phyloP scores from a whole-genome alignment of 179 eudicot species.

The Beta corolliflora region DNA sequence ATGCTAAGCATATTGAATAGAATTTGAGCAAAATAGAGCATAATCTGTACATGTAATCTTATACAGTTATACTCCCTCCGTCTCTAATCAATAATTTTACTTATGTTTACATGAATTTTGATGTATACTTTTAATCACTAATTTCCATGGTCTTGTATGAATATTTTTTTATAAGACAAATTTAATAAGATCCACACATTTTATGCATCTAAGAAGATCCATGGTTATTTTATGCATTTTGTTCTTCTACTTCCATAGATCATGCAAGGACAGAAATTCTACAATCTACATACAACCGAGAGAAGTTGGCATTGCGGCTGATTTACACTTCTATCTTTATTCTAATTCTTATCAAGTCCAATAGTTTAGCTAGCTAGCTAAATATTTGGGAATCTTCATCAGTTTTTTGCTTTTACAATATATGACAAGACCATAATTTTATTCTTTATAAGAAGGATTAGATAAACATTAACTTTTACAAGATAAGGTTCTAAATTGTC shows the following conservation, averaged over 20 bases:
- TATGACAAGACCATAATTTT: slow-evolving; percentile 4
- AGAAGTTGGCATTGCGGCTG: neutral
- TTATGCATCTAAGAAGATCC: too few species aligned
- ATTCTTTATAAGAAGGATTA: slow-evolving; percentile 17
- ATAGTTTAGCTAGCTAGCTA: neutral
- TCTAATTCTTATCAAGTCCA: neutral
- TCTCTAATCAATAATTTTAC: too few species aligned
- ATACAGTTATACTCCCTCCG: too few species aligned
- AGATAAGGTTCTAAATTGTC: slow-evolving; percentile 29
- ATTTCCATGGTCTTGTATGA: too few species aligned
- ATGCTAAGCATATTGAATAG: too few species aligned
- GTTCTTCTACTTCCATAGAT: neutral
- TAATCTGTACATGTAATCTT: too few species aligned
- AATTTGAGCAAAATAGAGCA: too few species aligned
- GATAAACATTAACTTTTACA: slow-evolving; percentile 17
- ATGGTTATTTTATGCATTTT: too few species aligned
- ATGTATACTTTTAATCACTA: too few species aligned
- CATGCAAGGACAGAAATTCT: slow-evolving; percentile 7
- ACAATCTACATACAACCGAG: neutral
- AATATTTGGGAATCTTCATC: slow-evolving; percentile 13
- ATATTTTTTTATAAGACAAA: too few species aligned
- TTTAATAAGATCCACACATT: too few species aligned
- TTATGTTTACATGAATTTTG: too few species aligned
- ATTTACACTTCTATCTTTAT: neutral
- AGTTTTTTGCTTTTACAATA: neutral